Conservation (phyloP, 257 asterid genomes). For the Jaltomata sinuosa region DNA sequence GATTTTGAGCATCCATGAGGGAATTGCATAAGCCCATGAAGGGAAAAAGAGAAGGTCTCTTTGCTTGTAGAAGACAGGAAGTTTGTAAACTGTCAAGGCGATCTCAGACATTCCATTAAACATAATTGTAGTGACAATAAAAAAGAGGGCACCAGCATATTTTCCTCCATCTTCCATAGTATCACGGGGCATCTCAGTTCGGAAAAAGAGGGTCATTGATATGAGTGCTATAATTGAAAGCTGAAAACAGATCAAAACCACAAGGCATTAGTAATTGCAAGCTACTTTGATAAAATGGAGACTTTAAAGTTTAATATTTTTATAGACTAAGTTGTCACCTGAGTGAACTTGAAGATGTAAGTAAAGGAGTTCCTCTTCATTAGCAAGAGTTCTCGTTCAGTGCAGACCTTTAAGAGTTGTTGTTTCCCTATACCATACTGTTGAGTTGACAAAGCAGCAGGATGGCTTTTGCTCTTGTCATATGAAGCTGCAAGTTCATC, state of each 20-base stretch:
- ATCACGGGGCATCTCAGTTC: constrained; percentile 24
- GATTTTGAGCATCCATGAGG: constrained; percentile 24
- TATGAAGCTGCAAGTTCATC: constrained; percentile 21
- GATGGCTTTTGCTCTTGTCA: constrained; percentile 33
- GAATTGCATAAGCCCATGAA: constrained; percentile 34
- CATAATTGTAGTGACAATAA: constrained; percentile 1
- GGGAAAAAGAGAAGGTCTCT: constrained; percentile 35
- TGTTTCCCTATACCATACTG: constrained; percentile 15
- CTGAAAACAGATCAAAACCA: neutral
- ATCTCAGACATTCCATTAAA: constrained; percentile 33
- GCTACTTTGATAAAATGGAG: neutral
- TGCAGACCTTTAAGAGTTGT: constrained; percentile 23
- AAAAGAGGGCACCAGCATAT: constrained; percentile 19
- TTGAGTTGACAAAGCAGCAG: constrained; percentile 29
- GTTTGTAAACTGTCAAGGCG: constrained; percentile 27
- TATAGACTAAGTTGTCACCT: neutral
- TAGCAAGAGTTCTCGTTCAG: constrained; percentile 24
- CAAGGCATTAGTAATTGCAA: neutral
- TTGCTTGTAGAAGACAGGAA: constrained; percentile 44
- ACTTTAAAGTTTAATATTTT: neutral
- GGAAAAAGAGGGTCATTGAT: constrained; percentile 23
- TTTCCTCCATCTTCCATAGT: constrained; percentile 14
- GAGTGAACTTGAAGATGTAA: constrained; percentile 16
- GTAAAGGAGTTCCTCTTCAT: constrained; percentile 42
- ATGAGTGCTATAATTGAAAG: constrained; percentile 11